Conservation (phyloP, 2,329 filamentous ascomycete species). For the Sporothrix luriei region DNA sequence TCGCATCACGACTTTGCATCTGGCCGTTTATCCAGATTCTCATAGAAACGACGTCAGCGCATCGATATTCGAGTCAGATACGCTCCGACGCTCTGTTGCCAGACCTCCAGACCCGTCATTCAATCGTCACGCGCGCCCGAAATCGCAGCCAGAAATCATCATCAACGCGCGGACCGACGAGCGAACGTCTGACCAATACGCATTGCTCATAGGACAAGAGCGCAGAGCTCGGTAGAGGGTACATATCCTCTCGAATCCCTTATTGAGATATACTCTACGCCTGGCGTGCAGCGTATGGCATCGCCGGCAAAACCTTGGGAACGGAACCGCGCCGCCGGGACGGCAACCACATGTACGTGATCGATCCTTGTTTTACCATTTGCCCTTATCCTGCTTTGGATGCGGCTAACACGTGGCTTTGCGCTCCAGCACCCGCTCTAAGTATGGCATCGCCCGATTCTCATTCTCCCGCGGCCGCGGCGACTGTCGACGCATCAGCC, state of each 20-base stretch:
- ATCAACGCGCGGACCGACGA: not conserved
- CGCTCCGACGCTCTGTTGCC: not conserved
- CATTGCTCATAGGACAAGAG: not conserved
- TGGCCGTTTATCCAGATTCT: not conserved
- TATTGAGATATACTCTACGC: not conserved
- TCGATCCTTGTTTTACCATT: not conserved
- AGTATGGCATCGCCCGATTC: conserved; percentile 50
- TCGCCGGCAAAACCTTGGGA: conserved; percentile 99
- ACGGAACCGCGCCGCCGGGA: conserved; percentile 63
- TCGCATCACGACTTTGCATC: conserved; percentile 4
- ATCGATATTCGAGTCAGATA: not conserved
- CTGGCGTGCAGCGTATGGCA: conserved; percentile 52
- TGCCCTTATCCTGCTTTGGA: not conserved
- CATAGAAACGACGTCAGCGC: not conserved
- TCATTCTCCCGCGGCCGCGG: conserved; percentile 47
- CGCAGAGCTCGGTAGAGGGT: conserved; percentile 4
- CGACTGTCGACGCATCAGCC: conserved; percentile 49
- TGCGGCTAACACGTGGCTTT: not conserved
- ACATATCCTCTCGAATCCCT: not conserved
- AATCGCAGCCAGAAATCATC: not conserved
- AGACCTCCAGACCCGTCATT: not conserved
- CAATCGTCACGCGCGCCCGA: not conserved
- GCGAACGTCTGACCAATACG: not conserved
- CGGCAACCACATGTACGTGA: conserved; percentile 36
- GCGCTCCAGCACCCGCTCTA: conserved; percentile 41